These are phyloP conservation scores for Aspergillus funiculosus DNA, from an alignment of 495 filamentous ascomycete species.

Conservation along the genomic window DNA sequence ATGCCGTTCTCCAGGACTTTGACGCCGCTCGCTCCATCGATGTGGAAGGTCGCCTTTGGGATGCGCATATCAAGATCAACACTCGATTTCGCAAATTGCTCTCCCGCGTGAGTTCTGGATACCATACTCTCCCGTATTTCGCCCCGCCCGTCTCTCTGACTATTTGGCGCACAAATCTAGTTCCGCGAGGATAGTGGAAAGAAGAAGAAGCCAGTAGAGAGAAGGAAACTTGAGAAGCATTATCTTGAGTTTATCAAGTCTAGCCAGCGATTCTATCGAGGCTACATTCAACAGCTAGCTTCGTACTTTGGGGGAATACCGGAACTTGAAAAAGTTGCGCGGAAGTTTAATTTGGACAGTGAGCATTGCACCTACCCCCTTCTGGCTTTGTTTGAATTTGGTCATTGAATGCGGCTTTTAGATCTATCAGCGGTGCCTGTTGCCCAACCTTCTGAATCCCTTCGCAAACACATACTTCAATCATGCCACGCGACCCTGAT, in stretches of 20 bases:
- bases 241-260: conserved; percentile 82
- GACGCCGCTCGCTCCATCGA: conserved; percentile 56
- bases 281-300: conserved; percentile 72
- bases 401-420: conserved; percentile 32
- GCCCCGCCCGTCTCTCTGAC: conserved; percentile 14
- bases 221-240: conserved; percentile 70
- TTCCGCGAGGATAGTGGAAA: conserved; percentile 50
- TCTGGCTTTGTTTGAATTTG: conserved; percentile 4
- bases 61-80: conserved; percentile 70
- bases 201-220: conserved; percentile 67
- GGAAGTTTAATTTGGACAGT: conserved; percentile 60
- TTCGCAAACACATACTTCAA: conserved; percentile 53
- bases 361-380: conserved; percentile 16
- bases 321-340: conserved; percentile 66
- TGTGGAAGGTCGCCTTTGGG: conserved; percentile 71
- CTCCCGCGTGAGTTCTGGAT: conserved; percentile 37
- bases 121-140: background rate
- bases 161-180: conserved; percentile 25
- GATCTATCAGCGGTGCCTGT: conserved; percentile 35
- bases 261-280: conserved; percentile 78
- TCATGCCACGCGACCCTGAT: conserved; percentile 83
- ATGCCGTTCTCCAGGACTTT: conserved; percentile 67
- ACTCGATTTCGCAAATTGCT: conserved; percentile 63
- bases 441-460: conserved; percentile 37
- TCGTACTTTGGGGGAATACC: conserved; percentile 64